A percentile compares a stretch with the other conserved stretches of the same genome.
phyloP scores from a whole-genome alignment of 306 rosid genomes.

The Oxytropis ochrocephala region DNA sequence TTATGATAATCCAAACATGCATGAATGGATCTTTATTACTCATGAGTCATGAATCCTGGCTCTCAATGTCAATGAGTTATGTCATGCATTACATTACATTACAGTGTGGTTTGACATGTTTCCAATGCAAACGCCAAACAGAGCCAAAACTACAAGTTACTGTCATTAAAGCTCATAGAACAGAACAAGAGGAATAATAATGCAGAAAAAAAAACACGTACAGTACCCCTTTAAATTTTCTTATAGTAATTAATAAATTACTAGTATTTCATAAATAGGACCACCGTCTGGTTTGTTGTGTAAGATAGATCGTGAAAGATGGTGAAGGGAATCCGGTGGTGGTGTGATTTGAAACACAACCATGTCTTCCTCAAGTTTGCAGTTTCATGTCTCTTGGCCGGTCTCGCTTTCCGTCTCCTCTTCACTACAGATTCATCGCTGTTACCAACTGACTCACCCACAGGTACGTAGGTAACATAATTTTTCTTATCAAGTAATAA shows the following conservation, averaged over 20 bases:
- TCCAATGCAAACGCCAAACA: background rate
- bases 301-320: background rate
- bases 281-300: background rate
- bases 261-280: background rate
- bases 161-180: background rate
- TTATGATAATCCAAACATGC: too few relatives aligned
- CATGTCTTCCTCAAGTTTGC: conserved; percentile 19
- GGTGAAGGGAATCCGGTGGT: conserved; percentile 12
- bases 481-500: background rate
- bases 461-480: background rate
- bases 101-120: background rate
- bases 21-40: background rate
- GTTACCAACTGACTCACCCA: background rate
- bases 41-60: background rate
- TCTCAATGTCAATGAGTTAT: background rate
- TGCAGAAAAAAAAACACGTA: background rate
- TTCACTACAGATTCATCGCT: background rate
- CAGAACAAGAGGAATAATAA: background rate
- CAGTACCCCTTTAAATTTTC: background rate
- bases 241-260: background rate
- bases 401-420: conserved; percentile 23
- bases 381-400: conserved; percentile 24
- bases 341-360: conserved; percentile 5
- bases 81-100: background rate
- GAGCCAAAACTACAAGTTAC: background rate